Evolutionary conservation across 1,284 basidiomycete genomes (phyloP).

Genomic region (Porodaedalea pini): DNA sequence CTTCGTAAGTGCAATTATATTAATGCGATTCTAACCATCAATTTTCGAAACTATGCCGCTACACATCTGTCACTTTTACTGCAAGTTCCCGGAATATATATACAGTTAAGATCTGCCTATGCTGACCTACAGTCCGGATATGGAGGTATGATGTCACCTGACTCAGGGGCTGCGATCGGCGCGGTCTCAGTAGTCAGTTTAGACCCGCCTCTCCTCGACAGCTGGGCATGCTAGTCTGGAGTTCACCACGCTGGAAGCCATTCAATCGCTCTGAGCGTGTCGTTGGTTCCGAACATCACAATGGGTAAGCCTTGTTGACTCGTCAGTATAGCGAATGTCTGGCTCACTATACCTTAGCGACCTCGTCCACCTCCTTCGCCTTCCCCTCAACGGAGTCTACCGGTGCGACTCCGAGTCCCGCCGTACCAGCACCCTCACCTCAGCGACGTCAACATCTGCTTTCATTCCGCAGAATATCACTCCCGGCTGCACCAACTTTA

Average conservation of each 20-base stretch:
- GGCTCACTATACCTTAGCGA: not conserved
- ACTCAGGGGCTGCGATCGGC: slow-evolving; percentile 2
- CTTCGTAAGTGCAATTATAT: no score
- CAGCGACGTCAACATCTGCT: slow-evolving; percentile 40
- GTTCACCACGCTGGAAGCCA: no score
- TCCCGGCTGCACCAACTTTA: slow-evolving; percentile 57
- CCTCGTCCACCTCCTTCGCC: slow-evolving; percentile 4
- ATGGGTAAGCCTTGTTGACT: not conserved
- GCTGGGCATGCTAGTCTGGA: no score
- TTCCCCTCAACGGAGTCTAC: slow-evolving; percentile 16
- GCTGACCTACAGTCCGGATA: not conserved
- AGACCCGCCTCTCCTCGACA: no score
- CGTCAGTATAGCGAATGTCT: not conserved
- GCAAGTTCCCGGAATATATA: no score
- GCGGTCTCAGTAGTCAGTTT: not conserved
- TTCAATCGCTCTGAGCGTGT: not conserved
- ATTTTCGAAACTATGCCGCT: no score
- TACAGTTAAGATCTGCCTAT: no score
- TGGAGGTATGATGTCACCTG: not conserved
- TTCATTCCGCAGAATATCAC: slow-evolving; percentile 73
- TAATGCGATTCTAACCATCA: no score
- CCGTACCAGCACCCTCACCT: slow-evolving; percentile 4
- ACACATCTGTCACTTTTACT: no score
- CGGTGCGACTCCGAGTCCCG: not conserved
- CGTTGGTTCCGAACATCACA: not conserved